Conservation (phyloP, 2,329 filamentous ascomycete genomes). For the Ophiocordyceps camponoti-floridani region DNA sequence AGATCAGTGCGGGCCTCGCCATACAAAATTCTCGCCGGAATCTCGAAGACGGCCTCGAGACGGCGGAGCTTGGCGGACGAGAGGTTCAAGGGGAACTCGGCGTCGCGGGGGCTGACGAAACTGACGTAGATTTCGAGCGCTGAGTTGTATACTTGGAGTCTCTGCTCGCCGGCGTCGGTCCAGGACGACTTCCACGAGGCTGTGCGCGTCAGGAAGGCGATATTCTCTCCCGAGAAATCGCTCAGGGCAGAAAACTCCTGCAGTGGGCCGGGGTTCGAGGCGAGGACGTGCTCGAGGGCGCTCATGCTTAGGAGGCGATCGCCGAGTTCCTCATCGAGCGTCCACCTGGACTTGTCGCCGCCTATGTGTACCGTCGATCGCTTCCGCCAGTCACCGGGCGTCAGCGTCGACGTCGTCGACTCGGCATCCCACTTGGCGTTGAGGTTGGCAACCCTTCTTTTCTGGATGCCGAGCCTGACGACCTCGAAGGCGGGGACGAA, state of each 20-base stretch:
- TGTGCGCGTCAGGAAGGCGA: slow-evolving; percentile 45
- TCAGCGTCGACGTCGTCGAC: slow-evolving; percentile 9
- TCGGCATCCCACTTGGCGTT: slow-evolving; percentile 8
- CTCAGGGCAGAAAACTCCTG: slow-evolving; percentile 45
- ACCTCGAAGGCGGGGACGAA: slow-evolving; percentile 44
- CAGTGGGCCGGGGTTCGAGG: slow-evolving; percentile 38
- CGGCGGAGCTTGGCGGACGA: slow-evolving; percentile 31
- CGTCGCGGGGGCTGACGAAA: slow-evolving; percentile 39
- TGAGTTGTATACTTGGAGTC: slow-evolving; percentile 31
- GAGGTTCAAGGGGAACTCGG: slow-evolving; percentile 48
- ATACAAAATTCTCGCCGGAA: slow-evolving; percentile 23
- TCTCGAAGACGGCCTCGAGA: slow-evolving; percentile 38
- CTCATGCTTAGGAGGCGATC: slow-evolving; percentile 38
- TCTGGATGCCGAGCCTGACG: slow-evolving; percentile 17
- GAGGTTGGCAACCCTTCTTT: slow-evolving; percentile 25
- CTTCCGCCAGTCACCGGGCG: slow-evolving; percentile 1
- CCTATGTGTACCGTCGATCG: slow-evolving; percentile 14
- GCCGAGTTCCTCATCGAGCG: slow-evolving; percentile 4
- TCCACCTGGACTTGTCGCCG: slow-evolving; percentile 6
- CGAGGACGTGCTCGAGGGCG: slow-evolving; percentile 42
- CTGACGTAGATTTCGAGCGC: slow-evolving; percentile 43
- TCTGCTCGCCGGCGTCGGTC: slow-evolving; percentile 5
- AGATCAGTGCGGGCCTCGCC: slow-evolving; percentile 12
- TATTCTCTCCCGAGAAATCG: slow-evolving; percentile 56
- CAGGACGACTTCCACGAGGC: slow-evolving; percentile 32